A percentile compares a stretch with the other conserved stretches of the same genome.
phyloP scores from a whole-genome alignment of 106 monocot species.

The Acorus calamus region DNA sequence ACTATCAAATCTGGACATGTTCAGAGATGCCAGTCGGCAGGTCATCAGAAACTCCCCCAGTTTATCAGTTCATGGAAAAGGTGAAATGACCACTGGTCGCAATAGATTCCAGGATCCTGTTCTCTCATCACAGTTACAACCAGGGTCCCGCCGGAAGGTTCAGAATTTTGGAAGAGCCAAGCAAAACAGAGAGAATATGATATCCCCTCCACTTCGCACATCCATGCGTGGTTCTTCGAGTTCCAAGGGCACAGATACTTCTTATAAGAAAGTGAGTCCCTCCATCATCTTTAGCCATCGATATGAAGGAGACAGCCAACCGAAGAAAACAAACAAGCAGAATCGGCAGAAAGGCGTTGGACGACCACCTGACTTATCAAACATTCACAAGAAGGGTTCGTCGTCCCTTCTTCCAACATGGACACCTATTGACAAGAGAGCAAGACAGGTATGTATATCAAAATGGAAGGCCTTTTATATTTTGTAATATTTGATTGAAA shows the following conservation, averaged over 20 bases:
- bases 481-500: too few relatives aligned
- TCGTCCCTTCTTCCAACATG: constrained; percentile 42
- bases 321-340: constrained; percentile 9
- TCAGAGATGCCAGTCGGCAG: constrained; percentile 4
- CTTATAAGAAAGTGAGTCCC: constrained; percentile 7
- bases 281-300: neutral
- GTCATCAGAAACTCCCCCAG: constrained; percentile 9
- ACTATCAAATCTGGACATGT: constrained; percentile 9
- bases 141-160: constrained; percentile 13
- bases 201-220: constrained; percentile 25
- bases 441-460: constrained; percentile 68
- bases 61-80: constrained; percentile 17
- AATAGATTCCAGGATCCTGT: constrained; percentile 14
- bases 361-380: constrained; percentile 8
- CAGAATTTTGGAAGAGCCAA: constrained; percentile 35
- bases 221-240: constrained; percentile 16
- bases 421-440: constrained; percentile 90
- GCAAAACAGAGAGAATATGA: constrained; percentile 25
- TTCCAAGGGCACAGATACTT: constrained; percentile 22
- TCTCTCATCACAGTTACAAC: constrained; percentile 12
- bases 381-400: constrained; percentile 23
- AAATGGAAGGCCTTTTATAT: too few relatives aligned
- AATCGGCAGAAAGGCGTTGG: constrained; percentile 24
- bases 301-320: constrained; percentile 35
- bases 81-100: constrained; percentile 1